These are phyloP conservation scores for Apiospora arundinis DNA, from an alignment of 2,329 filamentous ascomycete species.

Conservation along the genomic window DNA sequence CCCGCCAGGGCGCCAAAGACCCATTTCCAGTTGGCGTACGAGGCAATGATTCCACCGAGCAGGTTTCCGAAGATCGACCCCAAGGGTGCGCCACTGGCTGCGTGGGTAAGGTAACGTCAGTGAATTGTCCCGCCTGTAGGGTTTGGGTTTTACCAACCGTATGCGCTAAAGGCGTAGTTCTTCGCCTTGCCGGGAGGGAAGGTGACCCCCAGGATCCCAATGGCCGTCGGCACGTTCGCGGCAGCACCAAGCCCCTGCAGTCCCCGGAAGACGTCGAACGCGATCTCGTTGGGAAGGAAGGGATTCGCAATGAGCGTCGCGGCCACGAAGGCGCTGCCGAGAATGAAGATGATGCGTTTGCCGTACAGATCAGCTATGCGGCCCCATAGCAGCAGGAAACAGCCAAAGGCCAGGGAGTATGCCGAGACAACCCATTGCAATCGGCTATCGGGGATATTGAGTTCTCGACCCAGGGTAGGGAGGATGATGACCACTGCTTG, in stretches of 20 bases:
- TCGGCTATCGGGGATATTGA: conserved; percentile 62
- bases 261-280: conserved; percentile 70
- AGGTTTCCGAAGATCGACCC: conserved; percentile 71
- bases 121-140: not conserved
- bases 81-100: conserved; percentile 67
- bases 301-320: conserved; percentile 64
- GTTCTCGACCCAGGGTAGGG: conserved; percentile 63
- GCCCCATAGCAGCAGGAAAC: conserved; percentile 72
- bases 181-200: conserved; percentile 72
- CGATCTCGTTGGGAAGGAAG: conserved; percentile 70
- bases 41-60: conserved; percentile 66
- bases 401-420: conserved; percentile 70
- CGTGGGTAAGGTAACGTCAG: not conserved
- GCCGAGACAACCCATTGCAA: conserved; percentile 72
- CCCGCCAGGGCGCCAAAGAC: conserved; percentile 71
- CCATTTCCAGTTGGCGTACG: conserved; percentile 70
- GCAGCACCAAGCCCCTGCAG: conserved; percentile 72
- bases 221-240: conserved; percentile 73
- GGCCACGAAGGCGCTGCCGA: conserved; percentile 68
- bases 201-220: conserved; percentile 72
- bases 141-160: conserved; percentile 47
- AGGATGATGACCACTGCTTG: conserved; percentile 68
- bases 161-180: conserved; percentile 73
- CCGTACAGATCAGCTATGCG: conserved; percentile 72
- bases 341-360: conserved; percentile 69